A percentile compares a stretch with the other conserved stretches of the same genome.
These are phyloP conservation scores for Cercospora citrullina DNA, from an alignment of 2,329 filamentous ascomycete species.

Conservation along the genomic window DNA sequence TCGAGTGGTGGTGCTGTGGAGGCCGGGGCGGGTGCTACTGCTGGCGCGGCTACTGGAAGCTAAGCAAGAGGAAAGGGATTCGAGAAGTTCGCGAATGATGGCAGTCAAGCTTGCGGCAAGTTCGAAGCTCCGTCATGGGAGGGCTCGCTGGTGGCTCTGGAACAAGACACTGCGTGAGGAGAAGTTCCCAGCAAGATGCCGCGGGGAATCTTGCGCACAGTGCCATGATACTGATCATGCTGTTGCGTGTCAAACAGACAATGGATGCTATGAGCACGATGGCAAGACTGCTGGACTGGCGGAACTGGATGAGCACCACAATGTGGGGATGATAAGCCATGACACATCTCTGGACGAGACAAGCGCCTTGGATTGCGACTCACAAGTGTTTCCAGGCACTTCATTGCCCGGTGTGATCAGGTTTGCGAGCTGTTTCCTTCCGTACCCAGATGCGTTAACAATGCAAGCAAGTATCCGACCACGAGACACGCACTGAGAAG, in stretches of 20 bases:
- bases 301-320: not conserved
- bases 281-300: not conserved
- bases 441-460: not conserved
- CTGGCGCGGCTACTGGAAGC: not conserved
- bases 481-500: slow-evolving; percentile 2
- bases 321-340: not conserved
- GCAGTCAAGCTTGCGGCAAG: too few species aligned
- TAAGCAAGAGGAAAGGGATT: not conserved
- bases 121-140: too few species aligned
- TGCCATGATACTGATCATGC: not conserved
- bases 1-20: slow-evolving; percentile 7
- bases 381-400: not conserved
- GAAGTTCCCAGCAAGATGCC: too few species aligned
- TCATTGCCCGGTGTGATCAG: not conserved
- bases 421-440: too few species aligned
- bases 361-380: not conserved
- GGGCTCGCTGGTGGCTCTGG: too few species aligned
- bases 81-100: not conserved
- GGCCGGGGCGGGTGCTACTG: not conserved
- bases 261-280: not conserved
- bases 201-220: too few species aligned
- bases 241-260: not conserved
- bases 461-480: not conserved
- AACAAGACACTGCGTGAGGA: too few species aligned
- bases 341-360: not conserved